Conservation (phyloP, 805 yeast genomes). For the Starmerella vaccinii region DNA sequence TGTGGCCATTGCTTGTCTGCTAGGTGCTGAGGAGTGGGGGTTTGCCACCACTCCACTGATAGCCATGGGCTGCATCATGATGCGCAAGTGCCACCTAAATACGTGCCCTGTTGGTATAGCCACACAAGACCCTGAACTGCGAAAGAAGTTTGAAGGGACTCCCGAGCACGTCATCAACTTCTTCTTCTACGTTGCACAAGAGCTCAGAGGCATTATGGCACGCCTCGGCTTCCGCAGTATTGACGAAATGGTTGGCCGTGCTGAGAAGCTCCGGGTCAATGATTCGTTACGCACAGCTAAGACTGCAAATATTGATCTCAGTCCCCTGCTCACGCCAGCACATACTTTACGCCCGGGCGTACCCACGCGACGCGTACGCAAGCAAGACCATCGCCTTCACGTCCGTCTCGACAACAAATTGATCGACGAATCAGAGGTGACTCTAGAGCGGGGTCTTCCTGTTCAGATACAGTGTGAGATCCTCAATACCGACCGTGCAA, state of each 20-base stretch:
- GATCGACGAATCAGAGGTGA: slow-evolving; percentile 89
- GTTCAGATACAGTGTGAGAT: slow-evolving; percentile 89
- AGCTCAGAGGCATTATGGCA: slow-evolving; percentile 88
- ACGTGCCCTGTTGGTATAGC: slow-evolving; percentile 99
- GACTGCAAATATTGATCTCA: slow-evolving; percentile 80
- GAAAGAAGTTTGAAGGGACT: slow-evolving; percentile 88
- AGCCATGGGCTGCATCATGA: slow-evolving; percentile 95
- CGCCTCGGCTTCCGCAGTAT: slow-evolving; percentile 87
- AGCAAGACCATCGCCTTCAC: slow-evolving; percentile 89
- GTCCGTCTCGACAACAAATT: slow-evolving; percentile 90
- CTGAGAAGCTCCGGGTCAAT: slow-evolving; percentile 78
- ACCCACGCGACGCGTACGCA: slow-evolving; percentile 81
- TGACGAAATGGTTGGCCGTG: slow-evolving; percentile 96
- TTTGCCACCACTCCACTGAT: slow-evolving; percentile 95
- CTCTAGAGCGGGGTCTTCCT: slow-evolving; percentile 93
- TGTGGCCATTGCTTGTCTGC: slow-evolving; percentile 86
- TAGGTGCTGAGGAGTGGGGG: slow-evolving; percentile 98
- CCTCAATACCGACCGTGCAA: slow-evolving; percentile 90
- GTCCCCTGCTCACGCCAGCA: slow-evolving; percentile 94
- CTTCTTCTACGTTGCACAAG: slow-evolving; percentile 89
- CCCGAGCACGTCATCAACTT: slow-evolving; percentile 98
- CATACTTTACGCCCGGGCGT: slow-evolving; percentile 95
- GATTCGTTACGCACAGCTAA: slow-evolving; percentile 79
- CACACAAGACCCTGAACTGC: slow-evolving; percentile 89
- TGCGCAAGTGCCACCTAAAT: slow-evolving; percentile 87